Evolutionary conservation across 2,329 filamentous ascomycete species (phyloP).

Genomic region (Verticillium albo-atrum): DNA sequence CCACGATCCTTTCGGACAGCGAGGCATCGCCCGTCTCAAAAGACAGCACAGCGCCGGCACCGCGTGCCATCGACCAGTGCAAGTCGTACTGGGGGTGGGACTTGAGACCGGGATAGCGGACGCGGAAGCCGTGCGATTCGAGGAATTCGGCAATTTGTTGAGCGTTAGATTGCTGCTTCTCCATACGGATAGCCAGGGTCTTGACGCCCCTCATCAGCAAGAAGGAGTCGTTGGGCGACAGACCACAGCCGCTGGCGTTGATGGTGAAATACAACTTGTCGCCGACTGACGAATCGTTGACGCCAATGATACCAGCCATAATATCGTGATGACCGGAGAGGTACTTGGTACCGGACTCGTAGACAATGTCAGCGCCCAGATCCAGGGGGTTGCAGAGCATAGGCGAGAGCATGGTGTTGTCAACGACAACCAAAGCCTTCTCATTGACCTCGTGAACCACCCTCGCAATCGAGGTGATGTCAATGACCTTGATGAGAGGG

Average conservation of each 20-base stretch:
- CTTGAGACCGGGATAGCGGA: constrained; percentile 89
- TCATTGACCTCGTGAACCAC: constrained; percentile 74
- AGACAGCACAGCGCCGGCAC: constrained; percentile 87
- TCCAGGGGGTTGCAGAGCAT: constrained; percentile 92
- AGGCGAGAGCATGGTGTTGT: constrained; percentile 98
- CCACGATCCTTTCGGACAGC: constrained; percentile 88
- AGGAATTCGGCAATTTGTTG: constrained; percentile 89
- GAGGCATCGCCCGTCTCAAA: constrained; percentile 90
- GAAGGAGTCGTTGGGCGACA: constrained; percentile 94
- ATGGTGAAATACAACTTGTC: constrained; percentile 96
- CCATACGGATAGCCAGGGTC: constrained; percentile 95
- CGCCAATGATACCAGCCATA: constrained; percentile 95
- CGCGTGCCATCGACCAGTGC: constrained; percentile 92
- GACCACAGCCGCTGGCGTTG: constrained; percentile 90
- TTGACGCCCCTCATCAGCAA: constrained; percentile 93
- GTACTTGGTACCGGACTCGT: constrained; percentile 97
- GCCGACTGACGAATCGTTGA: constrained; percentile 76
- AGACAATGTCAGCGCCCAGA: constrained; percentile 90
- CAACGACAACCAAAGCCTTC: constrained; percentile 80
- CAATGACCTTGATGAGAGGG: constrained; percentile 95
- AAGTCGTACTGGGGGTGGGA: constrained; percentile 96
- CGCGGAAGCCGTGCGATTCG: constrained; percentile 85
- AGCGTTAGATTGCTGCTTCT: constrained; percentile 93
- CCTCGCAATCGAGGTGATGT: constrained; percentile 75
- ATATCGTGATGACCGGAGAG: constrained; percentile 97